Evolutionary conservation across 2,329 filamentous ascomycete genomes (phyloP).

Genomic region (Paraphaeosphaeria minitans): DNA sequence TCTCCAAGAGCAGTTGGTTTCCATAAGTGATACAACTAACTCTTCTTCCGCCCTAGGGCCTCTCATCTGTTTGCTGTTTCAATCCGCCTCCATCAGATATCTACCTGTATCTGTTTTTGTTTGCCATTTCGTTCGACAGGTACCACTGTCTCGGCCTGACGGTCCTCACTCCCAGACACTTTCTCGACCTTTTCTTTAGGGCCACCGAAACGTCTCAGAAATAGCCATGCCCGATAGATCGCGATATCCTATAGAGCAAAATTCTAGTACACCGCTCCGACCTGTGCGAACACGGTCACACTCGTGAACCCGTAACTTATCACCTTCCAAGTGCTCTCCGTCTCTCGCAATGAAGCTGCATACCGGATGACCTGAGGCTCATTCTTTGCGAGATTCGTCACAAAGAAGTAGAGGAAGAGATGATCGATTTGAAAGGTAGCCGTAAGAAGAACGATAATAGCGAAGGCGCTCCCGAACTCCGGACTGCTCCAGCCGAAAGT

Average conservation of each 20-base stretch:
- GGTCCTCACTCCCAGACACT: neutral
- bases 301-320: constrained; percentile 72
- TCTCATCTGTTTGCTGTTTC: neutral
- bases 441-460: constrained; percentile 69
- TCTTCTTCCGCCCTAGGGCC: neutral
- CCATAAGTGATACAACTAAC: neutral
- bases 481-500: constrained; percentile 68
- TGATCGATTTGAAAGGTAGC: constrained; percentile 76
- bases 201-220: constrained; percentile 62
- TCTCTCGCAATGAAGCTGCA: constrained; percentile 69
- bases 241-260: constrained; percentile 71
- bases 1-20: too few relatives aligned
- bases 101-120: neutral
- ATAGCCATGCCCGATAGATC: constrained; percentile 69
- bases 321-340: constrained; percentile 74
- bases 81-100: neutral
- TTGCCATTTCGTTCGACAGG: neutral
- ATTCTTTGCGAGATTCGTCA: constrained; percentile 66
- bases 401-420: constrained; percentile 74
- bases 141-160: neutral
- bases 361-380: constrained; percentile 71
- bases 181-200: neutral
- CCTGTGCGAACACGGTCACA: constrained; percentile 64
- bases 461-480: constrained; percentile 70
- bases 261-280: constrained; percentile 73